These are phyloP conservation scores for Linum tenue DNA, from an alignment of 345 rosid species.

Conservation along the genomic window DNA sequence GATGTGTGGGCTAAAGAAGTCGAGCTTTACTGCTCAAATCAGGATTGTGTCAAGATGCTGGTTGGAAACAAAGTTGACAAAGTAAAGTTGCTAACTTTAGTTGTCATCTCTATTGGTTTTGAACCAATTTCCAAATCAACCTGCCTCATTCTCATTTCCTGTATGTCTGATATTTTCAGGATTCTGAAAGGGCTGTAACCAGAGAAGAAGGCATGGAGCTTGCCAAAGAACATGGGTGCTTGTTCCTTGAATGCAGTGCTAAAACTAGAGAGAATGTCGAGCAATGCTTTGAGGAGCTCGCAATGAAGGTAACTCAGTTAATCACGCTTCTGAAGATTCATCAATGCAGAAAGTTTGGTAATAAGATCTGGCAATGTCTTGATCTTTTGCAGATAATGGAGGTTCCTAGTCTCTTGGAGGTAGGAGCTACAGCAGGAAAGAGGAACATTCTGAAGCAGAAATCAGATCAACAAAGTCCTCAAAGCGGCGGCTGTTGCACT, in stretches of 20 bases:
- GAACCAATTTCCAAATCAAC: no score
- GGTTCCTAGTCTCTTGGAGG: constrained; percentile 82
- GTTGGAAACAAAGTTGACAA: constrained; percentile 12
- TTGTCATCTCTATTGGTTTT: no score
- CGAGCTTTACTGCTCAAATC: constrained; percentile 8
- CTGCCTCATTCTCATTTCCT: no score
- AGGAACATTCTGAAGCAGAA: constrained; percentile 64
- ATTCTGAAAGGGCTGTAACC: constrained; percentile 74
- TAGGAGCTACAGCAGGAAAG: constrained; percentile 69
- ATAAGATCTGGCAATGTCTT: constrained; percentile 1
- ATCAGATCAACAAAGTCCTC: constrained; percentile 35
- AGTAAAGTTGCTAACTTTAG: background rate
- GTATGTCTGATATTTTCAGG: constrained; percentile 33
- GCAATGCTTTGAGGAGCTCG: constrained; percentile 83
- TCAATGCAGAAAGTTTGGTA: background rate
- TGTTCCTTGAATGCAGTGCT: constrained; percentile 88
- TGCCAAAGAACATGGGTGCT: constrained; percentile 63
- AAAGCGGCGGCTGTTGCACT: constrained; percentile 44
- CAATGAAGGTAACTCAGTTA: constrained; percentile 48
- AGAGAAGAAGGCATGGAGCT: constrained; percentile 75
- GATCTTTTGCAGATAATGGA: constrained; percentile 67
- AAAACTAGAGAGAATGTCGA: constrained; percentile 80
- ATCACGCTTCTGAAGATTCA: background rate
- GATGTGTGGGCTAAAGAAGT: constrained; percentile 11
- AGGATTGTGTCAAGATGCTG: constrained; percentile 12